Base-by-base conservation (phyloP, 2,329 filamentous ascomycete genomes). In the Talaromyces albobiverticillius region DNA sequence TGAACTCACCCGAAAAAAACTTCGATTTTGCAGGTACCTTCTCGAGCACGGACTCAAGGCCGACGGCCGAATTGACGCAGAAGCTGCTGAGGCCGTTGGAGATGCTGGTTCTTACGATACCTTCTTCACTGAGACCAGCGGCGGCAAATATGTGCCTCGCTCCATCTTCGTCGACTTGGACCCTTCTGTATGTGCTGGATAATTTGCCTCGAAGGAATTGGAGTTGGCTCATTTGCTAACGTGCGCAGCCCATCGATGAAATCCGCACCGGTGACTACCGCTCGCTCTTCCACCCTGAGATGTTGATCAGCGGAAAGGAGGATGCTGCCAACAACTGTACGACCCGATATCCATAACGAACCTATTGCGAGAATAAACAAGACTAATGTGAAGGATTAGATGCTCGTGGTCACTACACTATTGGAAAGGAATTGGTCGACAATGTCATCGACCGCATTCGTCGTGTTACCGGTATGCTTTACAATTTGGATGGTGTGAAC, bases 131-230 rank as follows among this genome's bases (percentile, higher is more conserved):
- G 83, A 86, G 71, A 85, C 83, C 32, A 74, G 77, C 61, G 78
- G 67, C 63, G 83, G 83, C 62, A 87, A 87, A 82, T 85, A 86
- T 66, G 84, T 87, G 18, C 84, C 84, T 56, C 81, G 84, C 57
- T 85, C 83, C 54, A 84, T 87, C 73, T 86, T 86, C 65, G 81
- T 85, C 59, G 84, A 87, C 66, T 73, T 87, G 57, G 84, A 87
- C 66, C 84, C 84, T 22, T 84, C 81, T 60, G 80, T 82, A 73
- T 54, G 77, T 64, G 36, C 41, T 32, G 16, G 11, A n/a, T 20
- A 16, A 23, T 11, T 34, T 41, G 14, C 54, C 11, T 23, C 22
- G 10, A 43, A 31, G 45, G 13, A 14, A 32, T 29, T 43, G 20
- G 22, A 42, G 29, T 16, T 40, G 23, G 14, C n/a, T n/a, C n/a